Base-by-base conservation (phyloP, 352 stramenopile species). In the Pythium scleroteichum region DNA sequence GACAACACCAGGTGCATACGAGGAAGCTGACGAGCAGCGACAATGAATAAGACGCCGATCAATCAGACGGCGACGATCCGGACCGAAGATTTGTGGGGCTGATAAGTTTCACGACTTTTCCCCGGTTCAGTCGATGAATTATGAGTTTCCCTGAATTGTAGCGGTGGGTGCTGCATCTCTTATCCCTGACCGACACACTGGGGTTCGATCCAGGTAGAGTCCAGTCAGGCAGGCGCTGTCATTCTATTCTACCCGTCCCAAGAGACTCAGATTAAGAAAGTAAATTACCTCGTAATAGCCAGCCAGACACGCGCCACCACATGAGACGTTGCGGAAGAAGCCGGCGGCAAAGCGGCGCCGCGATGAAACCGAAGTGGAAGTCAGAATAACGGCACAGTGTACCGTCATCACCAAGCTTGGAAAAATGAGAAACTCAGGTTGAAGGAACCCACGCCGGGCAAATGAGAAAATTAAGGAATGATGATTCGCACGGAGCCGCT, bases 371-470 rank as follows among this genome's bases (percentile, higher is more conserved):
- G 38, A 44, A 44, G 38, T 44, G 38, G 38, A 44, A 44, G 13
- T 17, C 38, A 20, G 38, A 44, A n/a, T 10, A 35, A 10, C 38
- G 38, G 38, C 38, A 44, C 38, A 44, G 38, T 44, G 38, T 44
- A 44, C 38, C 13, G 38, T 20, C 38, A 13, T 44, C 38, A 44
- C 17, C 38, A 44, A 44, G 38, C 5, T 35, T 35, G 29, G 29
- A 35, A 10, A 35, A 35, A 35, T 44, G 38, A 44, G 38, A 44
- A 44, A 44, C 38, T 44, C 38, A 44, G 38, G 5, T 44, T 44
- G 38, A 20, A 44, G 17, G 29, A 35, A 35, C 29, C 29, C 29
- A 35, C 29, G 5, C 29, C 29, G 5, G 29, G 29, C 10, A 8
- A 44, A 17, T 44, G 38, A 5, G 38, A 44, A 44, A 44, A 44